These are phyloP conservation scores for Polyporus tsugae DNA, from an alignment of 1,284 basidiomycete species.

Conservation along the genomic window DNA sequence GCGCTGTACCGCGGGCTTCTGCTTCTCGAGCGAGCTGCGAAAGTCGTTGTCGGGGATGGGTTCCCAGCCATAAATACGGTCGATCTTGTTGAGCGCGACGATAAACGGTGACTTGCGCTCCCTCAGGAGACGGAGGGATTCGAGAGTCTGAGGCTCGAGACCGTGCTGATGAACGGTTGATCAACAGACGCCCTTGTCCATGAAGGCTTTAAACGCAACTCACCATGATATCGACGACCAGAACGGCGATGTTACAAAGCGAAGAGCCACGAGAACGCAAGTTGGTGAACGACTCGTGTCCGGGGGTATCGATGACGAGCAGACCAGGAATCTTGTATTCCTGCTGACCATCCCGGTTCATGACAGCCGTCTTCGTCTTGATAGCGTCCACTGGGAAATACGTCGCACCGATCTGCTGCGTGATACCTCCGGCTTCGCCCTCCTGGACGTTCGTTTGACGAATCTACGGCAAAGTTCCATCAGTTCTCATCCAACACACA, in stretches of 20 bases:
- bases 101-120: slow-evolving; percentile 99
- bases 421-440: slow-evolving; percentile 99
- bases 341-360: slow-evolving; percentile 89
- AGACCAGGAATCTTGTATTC: slow-evolving; percentile 99
- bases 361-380: slow-evolving; percentile 89
- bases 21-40: slow-evolving; percentile 91
- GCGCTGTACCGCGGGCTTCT: slow-evolving; percentile 82
- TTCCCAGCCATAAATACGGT: slow-evolving; percentile 97
- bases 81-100: slow-evolving; percentile 99
- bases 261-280: slow-evolving; percentile 96
- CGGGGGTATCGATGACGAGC: slow-evolving; percentile 97
- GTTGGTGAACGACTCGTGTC: slow-evolving; percentile 99
- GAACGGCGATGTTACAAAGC: slow-evolving; percentile 98
- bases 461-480: slow-evolving; percentile 64
- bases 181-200: slow-evolving; percentile 16
- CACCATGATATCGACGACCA: slow-evolving; percentile 99
- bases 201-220: slow-evolving; percentile 32
- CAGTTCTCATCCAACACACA: not conserved
- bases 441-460: slow-evolving; percentile 99
- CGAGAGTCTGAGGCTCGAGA: slow-evolving; percentile 96
- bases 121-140: slow-evolving; percentile 92
- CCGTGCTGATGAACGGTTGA: slow-evolving; percentile 74
- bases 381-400: slow-evolving; percentile 99
- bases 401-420: slow-evolving; percentile 99
- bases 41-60: slow-evolving; percentile 92